Conservation (phyloP, 768 basidiomycete species). For the Mycena vulgaris region DNA sequence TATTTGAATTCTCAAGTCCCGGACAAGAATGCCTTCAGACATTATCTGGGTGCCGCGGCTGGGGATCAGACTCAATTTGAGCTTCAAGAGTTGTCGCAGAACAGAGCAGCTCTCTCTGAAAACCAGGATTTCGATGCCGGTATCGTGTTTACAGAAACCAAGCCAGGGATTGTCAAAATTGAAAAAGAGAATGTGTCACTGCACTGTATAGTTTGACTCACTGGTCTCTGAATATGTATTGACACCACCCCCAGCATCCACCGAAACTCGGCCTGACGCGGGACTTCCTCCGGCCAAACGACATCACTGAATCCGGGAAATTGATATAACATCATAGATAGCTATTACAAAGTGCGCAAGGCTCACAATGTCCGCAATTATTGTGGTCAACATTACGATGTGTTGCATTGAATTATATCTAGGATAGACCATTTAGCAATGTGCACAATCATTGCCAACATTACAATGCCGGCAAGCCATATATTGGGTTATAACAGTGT, state of each 20-base stretch:
- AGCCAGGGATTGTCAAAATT: slow-evolving; percentile 5
- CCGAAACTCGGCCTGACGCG: not conserved
- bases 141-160: not conserved
- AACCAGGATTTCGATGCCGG: not conserved
- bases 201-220: not conserved
- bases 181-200: not conserved
- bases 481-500: too few species aligned
- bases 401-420: too few species aligned
- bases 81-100: not conserved
- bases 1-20: slow-evolving; percentile 10
- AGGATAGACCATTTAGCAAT: too few species aligned
- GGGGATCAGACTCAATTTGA: not conserved
- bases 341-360: too few species aligned
- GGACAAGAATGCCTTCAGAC: not conserved
- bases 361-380: too few species aligned
- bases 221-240: not conserved
- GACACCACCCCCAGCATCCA: not conserved
- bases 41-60: not conserved
- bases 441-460: too few species aligned
- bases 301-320: too few species aligned
- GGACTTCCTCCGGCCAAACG: not conserved
- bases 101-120: not conserved
- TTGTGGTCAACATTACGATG: too few species aligned
- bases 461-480: too few species aligned
- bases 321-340: too few species aligned